Evolutionary conservation across 1,284 basidiomycete species (phyloP), one percentile per base, ranked within the genome.

Genomic region (Ustilago trichophora): DNA sequence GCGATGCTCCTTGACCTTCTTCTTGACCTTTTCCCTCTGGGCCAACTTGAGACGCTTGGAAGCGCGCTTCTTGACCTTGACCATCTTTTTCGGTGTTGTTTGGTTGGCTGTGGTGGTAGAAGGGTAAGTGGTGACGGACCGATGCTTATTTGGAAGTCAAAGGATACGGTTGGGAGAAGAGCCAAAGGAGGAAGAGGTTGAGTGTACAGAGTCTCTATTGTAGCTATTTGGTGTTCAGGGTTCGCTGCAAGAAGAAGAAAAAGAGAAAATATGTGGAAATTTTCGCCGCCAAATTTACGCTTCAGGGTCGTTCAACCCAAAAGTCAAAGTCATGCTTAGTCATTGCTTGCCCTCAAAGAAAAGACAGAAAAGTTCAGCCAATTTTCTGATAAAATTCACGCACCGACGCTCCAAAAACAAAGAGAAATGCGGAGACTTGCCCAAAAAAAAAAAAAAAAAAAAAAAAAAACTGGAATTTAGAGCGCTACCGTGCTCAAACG

Each of bases 1-100:
- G 40, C 76, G 74, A 48, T 79, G 78, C 69, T 81, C 77, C 31
- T 59, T 50, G 35, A 81, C 77, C 64, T 80, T 80, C 32, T 71
- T 72, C 50, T 72, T 68, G 56, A 81, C 58, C 55, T 81, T 81
- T n/a, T 58, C 74, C 27, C 77, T 63, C 70, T 80, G 78, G 38
- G 75, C 76, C 22, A 72, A 62, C 41, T 69, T 57, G 48, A 65
- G 46, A 49, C 78, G 64, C 71, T 80, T 80, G 34, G 73, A 76
- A 42, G 74, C 72, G 47, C 73, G 52, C 63, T 75, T 77, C 55
- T 70, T 70, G 52, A 76, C 69, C 38, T 69, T 71, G 48, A 74
- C 72, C 74, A 74, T 76, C 22, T 15, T 42, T 35, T 19, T 13
- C 16, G 38, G 34, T 16, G 12, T 9, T 13, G 11, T 12, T n/a